Percentiles rank a stretch among this genome's conserved stretches.
These are phyloP conservation scores for Rhodotorula sphaerocarpa DNA, from an alignment of 768 basidiomycete species.

Conservation along the genomic window DNA sequence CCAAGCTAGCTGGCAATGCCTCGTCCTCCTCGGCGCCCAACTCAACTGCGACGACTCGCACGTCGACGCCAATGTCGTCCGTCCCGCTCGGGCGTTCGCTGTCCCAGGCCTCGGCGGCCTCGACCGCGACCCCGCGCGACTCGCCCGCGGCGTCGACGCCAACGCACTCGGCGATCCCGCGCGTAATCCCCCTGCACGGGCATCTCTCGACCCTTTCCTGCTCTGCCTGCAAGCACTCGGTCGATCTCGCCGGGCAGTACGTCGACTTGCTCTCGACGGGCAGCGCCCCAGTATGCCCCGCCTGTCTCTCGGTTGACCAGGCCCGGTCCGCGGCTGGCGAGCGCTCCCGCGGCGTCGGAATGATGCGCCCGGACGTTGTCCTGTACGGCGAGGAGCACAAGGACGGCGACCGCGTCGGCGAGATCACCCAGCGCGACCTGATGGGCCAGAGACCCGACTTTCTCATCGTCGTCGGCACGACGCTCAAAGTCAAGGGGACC, in stretches of 20 bases:
- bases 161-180: conserved; percentile 48
- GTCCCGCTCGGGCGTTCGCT: neutral
- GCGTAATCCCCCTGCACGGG: conserved; percentile 84
- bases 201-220: conserved; percentile 72
- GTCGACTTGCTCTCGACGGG: conserved; percentile 57
- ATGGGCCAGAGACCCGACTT: conserved; percentile 65
- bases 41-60: neutral
- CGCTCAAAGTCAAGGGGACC: conserved; percentile 78
- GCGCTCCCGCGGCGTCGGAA: conserved; percentile 68
- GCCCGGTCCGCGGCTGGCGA: conserved; percentile 67
- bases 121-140: neutral
- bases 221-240: conserved; percentile 61
- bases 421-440: conserved; percentile 70
- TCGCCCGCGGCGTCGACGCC: conserved; percentile 1
- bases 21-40: neutral
- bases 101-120: neutral
- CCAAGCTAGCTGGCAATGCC: too few species aligned
- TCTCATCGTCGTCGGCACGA: conserved; percentile 81
- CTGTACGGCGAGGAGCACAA: conserved; percentile 82
- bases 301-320: conserved; percentile 61
- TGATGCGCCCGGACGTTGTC: conserved; percentile 75
- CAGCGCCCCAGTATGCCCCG: conserved; percentile 65
- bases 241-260: conserved; percentile 58
- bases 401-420: conserved; percentile 78
- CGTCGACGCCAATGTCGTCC: neutral